Base-by-base conservation (phyloP, 2,329 filamentous ascomycete species). In the Alternaria sp. region DNA sequence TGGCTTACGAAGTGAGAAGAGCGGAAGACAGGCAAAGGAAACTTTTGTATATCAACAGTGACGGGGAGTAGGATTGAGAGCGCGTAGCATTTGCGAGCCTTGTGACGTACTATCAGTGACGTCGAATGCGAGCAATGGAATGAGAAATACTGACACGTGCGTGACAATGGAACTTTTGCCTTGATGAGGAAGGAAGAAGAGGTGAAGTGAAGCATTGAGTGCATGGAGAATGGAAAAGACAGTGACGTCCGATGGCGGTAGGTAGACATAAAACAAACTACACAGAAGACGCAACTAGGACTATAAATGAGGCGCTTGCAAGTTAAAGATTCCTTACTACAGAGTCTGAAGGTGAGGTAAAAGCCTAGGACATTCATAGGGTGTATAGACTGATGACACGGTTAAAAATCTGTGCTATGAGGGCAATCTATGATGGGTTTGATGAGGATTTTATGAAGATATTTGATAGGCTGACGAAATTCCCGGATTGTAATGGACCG, bases 291-390 rank as follows among this genome's bases (percentile, higher is more conserved):
- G 30, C 30, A 8, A 32, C 30, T 15, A 1, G 12, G 12, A 8
- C 19, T 17, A 19, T 5, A n/a, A 26, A 17, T 5, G 0, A 49
- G 11, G 12, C n/a, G 47, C 6, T 30, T 12, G 15, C 11, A 7
- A 19, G 17, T 12, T 12, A 2, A 6, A 45, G 17, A 13, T 13
- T 21, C 11, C 19, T 9, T 3, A 28, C 26, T 21, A 6, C 13
- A 0, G 7, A n/a, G 13, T 8, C 0, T 36, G n/a, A 2, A n/a
- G 32, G 32, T 9, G 4, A 36, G 32, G 1, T n/a, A 5, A 36
- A 36, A 4, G 9, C 32, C n/a, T n/a, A 9, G 1, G 4, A 36
- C 13, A n/a, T 9, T 9, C 4, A n/a, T 36, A 15, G 6, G 32
- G 30, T 30, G 6, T 30, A 30, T 13, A 30, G 28, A 13, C 28